phyloP scores from a whole-genome alignment of 345 rosid genomes.

The Conringia planisiliqua region DNA sequence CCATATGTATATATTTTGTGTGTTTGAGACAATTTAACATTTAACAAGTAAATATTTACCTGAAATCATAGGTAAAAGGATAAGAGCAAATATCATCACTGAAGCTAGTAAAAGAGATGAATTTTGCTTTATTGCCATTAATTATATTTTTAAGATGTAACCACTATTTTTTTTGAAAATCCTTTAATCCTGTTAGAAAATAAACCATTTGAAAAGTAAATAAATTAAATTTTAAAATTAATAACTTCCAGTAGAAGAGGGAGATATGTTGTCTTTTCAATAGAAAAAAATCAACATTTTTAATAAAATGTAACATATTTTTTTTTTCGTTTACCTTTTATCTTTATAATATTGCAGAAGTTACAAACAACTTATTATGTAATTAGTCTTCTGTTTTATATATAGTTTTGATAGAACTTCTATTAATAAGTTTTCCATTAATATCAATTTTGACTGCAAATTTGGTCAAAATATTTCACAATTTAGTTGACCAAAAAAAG shows the following conservation, averaged over 20 bases:
- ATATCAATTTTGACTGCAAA: not conserved
- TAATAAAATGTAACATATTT: too few species aligned
- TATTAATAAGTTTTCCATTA: too few species aligned
- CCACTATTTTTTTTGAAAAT: not conserved
- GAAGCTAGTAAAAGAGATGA: not conserved
- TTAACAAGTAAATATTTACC: not conserved
- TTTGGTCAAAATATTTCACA: not conserved
- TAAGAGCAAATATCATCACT: not conserved
- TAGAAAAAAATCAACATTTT: too few species aligned
- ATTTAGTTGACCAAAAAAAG: too few species aligned
- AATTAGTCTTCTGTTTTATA: too few species aligned
- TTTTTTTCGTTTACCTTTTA: not conserved
- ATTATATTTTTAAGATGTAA: too few species aligned
- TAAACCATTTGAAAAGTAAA: not conserved
- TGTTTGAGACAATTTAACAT: not conserved
- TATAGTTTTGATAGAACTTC: too few species aligned
- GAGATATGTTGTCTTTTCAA: not conserved
- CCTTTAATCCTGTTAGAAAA: not conserved
- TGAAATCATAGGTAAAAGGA: not conserved
- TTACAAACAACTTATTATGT: too few species aligned
- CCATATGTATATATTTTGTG: too few species aligned
- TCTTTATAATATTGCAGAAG: too few species aligned
- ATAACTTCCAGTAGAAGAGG: not conserved
- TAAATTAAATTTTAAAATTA: too few species aligned
- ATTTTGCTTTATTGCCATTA: not conserved